Evolutionary conservation across 2,329 filamentous ascomycete species (phyloP).

Genomic region (Stachybotrys echinatus): DNA sequence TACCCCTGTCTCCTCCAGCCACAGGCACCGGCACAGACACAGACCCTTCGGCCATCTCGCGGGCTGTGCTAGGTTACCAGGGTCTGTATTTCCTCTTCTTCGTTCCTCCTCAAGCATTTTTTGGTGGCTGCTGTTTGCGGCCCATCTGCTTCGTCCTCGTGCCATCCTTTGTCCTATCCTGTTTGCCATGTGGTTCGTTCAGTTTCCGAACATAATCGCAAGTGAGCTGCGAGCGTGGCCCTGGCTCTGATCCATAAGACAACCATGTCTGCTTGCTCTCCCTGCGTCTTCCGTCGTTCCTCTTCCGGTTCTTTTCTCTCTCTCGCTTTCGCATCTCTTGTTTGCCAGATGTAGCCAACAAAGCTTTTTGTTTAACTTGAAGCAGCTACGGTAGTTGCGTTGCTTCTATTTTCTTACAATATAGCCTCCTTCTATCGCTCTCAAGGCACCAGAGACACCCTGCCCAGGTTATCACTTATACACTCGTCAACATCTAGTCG

Average conservation of each 20-base stretch:
- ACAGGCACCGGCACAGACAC: too few relatives aligned
- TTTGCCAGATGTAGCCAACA: neutral
- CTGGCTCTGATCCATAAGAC: neutral
- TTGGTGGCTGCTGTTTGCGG: neutral
- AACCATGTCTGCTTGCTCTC: neutral
- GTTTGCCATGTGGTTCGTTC: constrained; percentile 1
- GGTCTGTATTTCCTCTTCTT: neutral
- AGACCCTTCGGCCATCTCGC: neutral
- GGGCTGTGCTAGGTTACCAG: neutral
- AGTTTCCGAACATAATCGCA: neutral
- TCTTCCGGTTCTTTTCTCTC: too few relatives aligned
- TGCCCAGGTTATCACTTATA: too few relatives aligned
- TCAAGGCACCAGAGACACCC: too few relatives aligned
- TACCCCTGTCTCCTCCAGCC: neutral
- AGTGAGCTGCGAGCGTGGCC: neutral
- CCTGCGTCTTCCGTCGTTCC: neutral
- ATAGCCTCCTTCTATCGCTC: neutral
- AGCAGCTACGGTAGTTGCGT: too few relatives aligned
- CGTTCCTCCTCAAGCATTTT: neutral
- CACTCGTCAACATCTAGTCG: too few relatives aligned
- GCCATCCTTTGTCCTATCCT: constrained; percentile 5
- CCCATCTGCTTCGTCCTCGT: constrained; percentile 8
- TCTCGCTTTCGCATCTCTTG: too few relatives aligned
- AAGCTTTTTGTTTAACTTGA: neutral
- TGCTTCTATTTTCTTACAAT: too few relatives aligned